Evolutionary conservation across 2,329 filamentous ascomycete species (phyloP), one percentile per base, ranked within the genome.

Genomic region (Fusarium subglutinans): DNA sequence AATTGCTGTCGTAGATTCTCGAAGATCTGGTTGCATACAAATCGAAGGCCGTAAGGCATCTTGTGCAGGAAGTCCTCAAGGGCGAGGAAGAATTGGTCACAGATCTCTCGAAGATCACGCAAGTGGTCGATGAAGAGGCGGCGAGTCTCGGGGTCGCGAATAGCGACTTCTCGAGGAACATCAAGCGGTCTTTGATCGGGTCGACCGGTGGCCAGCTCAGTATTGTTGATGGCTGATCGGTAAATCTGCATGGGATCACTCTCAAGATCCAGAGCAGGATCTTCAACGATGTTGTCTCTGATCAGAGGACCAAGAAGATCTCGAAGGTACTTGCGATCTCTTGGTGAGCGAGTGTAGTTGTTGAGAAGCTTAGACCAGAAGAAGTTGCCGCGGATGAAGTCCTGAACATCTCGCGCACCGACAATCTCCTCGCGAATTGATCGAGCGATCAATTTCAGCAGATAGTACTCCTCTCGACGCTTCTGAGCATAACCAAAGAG

Each of bases 221-320:
- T 96, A 78, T 99, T 98, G 84, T 97, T 98, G 84, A 99, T 97
- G 20, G 94, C 92, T 10, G 95, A 96, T 47, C 94, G 91, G 83
- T 99, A 98, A 65, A 99, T 99, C 77, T 98, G 96, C 86, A 98
- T 92, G 1, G 96, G 96, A 79, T 99, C 96, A 81, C 96, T 98
- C 83, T 99, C 96, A 33, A 99, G 87, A 80, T 99, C 96, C 40
- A 99, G 87, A 10, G 92, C 92, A 18, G 95, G 92, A 76, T 98
- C 96, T 62, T 98, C 96, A 62, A 98, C 92, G 78, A 99, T 95
- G 79, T 96, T 96, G 80, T 97, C 94, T 71, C 93, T 93, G 76
- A 99, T 93, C 54, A 99, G 83, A 4, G 94, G 91, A 1, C 95
- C 94, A 8, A 98, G 86, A 4, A 98, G 86, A 74, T 97, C 94